These are phyloP conservation scores for Trametes sanguinea DNA, from an alignment of 768 basidiomycete genomes.

Conservation along the genomic window DNA sequence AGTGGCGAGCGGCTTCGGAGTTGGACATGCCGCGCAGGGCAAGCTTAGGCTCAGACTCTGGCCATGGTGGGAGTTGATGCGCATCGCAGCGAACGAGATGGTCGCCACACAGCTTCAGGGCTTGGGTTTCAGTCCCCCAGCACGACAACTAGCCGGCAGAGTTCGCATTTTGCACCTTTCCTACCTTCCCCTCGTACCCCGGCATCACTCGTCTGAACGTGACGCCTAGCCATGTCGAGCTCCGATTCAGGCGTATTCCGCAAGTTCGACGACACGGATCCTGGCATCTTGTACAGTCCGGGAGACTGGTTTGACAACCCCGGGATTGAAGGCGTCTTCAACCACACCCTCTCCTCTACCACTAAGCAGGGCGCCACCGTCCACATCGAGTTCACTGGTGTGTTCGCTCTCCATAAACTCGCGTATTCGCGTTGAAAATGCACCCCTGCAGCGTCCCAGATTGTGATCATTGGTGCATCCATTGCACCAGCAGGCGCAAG, in stretches of 20 bases:
- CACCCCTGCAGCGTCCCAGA: conserved; percentile 14
- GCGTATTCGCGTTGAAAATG: neutral
- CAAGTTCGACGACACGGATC: conserved; percentile 17
- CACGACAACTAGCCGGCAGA: neutral
- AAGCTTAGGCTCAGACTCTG: neutral
- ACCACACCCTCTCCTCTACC: conserved; percentile 13
- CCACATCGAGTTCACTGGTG: conserved; percentile 14
- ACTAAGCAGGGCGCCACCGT: neutral
- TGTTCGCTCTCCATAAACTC: neutral
- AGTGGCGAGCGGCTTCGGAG: too few relatives aligned
- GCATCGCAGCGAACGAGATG: neutral
- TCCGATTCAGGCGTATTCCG: neutral
- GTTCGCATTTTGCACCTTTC: neutral
- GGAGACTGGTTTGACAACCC: conserved; percentile 10
- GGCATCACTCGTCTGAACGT: neutral
- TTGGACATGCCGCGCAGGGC: neutral
- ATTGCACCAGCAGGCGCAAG: neutral
- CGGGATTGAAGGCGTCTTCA: neutral
- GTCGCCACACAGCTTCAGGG: conserved; percentile 9
- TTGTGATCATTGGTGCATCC: conserved; percentile 25
- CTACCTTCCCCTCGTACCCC: neutral
- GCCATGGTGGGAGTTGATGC: neutral
- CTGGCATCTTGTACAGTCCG: conserved; percentile 9
- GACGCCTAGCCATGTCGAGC: conserved; percentile 4
- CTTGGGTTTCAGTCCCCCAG: neutral